Percentiles rank a stretch among this genome's conserved stretches.
Conservation (phyloP, 2,329 filamentous ascomycete genomes). For the Sordariomycetes sp. region DNA sequence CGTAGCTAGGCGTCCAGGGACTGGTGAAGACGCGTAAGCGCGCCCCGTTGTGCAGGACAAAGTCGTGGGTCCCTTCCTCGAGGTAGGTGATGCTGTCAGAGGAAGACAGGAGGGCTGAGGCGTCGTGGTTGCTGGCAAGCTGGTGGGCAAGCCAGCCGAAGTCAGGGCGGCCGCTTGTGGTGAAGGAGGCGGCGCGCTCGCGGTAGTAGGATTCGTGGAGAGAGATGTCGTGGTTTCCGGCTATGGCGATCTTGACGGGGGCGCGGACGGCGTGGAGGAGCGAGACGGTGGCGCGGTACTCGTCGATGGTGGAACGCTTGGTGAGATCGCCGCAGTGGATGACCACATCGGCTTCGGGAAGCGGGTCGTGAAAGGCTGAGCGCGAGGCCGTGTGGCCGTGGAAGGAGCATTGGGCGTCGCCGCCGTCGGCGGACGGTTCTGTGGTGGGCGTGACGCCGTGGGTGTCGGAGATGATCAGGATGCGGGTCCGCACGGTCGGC, state of each 20-base stretch:
- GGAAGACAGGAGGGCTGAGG: not conserved
- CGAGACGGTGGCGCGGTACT: slow-evolving; percentile 24
- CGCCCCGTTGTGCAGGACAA: slow-evolving; percentile 28
- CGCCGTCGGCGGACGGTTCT: not conserved
- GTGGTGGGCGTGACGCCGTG: slow-evolving; percentile 2
- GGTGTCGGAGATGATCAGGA: slow-evolving; percentile 7
- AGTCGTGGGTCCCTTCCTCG: slow-evolving; percentile 27
- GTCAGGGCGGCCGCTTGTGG: not conserved
- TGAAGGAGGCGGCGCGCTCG: not conserved
- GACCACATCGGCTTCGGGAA: slow-evolving; percentile 24
- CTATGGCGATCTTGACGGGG: slow-evolving; percentile 35
- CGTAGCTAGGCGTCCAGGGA: slow-evolving; percentile 28
- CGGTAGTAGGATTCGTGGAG: slow-evolving; percentile 15
- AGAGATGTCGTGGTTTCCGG: slow-evolving; percentile 41
- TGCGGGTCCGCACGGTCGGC: slow-evolving; percentile 1
- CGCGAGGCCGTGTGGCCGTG: slow-evolving; percentile 2
- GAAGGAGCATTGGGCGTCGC: not conserved
- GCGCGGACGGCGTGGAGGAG: slow-evolving; percentile 27
- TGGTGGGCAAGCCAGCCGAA: not conserved
- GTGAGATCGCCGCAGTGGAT: slow-evolving; percentile 42
- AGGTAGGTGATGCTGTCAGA: slow-evolving; percentile 22
- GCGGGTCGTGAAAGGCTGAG: slow-evolving; percentile 2
- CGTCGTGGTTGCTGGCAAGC: slow-evolving; percentile 2
- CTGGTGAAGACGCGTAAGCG: slow-evolving; percentile 31
- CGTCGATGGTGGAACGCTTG: slow-evolving; percentile 26